Base-by-base conservation (phyloP, 2,329 filamentous ascomycete genomes). In the Ascochyta lentis region DNA sequence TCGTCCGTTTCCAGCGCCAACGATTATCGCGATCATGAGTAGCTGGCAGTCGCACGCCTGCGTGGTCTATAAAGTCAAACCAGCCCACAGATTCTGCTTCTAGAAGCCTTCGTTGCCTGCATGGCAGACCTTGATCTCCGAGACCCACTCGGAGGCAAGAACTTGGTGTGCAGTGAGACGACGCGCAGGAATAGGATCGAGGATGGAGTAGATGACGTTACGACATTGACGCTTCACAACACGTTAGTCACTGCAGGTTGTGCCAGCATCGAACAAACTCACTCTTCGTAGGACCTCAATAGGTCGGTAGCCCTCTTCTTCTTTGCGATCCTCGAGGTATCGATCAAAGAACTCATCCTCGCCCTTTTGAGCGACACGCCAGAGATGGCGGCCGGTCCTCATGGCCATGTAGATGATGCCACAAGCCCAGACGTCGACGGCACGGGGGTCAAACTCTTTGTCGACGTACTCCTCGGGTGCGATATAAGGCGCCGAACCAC, bases 361-460 rank as follows among this genome's bases (percentile, higher is more conserved):
- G 51, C 96, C 93, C 77, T 92, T 96, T 77, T 94, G 94, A 6
- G 95, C 95, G n/a, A 97, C 87, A 50, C 93, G 89, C 95, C 95
- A 99, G 8, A 99, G 82, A 76, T 99, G 95, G 49, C 95, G 86
- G 6, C 95, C 95, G 2, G 94, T 98, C 55, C 95, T 86, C 95
- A 99, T 99, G 13, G 95, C 95, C 95, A 99, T 99, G 80, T 99
- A 99, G 57, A 99, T 99, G 47, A 99, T 95, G 72, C 95, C 95
- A 58, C 92, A 96, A 23, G 95, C 95, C 95, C 95, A 99, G 13
- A 98, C 89, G 70, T 99, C 95, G 44, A 99, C 94, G n/a, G 95
- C 94, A 54, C 95, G 86, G 27, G 95, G 95, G 71, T 99, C 95
- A 64, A 99, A 99, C 74, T 99, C 95, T 74, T 89, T 92, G 72